phyloP scores from a whole-genome alignment of 2,329 filamentous ascomycete species.

The Fusarium sp. region DNA sequence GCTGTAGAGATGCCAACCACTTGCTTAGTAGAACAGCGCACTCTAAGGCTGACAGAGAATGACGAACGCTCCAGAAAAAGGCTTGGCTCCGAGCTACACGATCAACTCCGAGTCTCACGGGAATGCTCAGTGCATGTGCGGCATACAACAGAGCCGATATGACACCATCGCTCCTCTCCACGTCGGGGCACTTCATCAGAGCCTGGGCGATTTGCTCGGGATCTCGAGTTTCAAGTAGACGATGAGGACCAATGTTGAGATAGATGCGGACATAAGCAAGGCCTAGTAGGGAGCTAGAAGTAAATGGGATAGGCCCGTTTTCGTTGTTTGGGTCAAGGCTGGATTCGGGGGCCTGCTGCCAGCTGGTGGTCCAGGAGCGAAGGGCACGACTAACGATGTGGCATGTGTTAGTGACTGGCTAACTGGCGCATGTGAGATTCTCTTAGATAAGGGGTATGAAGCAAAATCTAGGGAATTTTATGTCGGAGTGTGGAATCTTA shows the following conservation, averaged over 20 bases:
- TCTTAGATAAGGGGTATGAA: neutral
- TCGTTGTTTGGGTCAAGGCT: slow-evolving; percentile 55
- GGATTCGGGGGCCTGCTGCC: slow-evolving; percentile 55
- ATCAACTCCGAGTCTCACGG: slow-evolving; percentile 66
- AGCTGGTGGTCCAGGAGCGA: slow-evolving; percentile 53
- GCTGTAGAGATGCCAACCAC: slow-evolving; percentile 50
- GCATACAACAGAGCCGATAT: slow-evolving; percentile 64
- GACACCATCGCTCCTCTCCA: slow-evolving; percentile 61
- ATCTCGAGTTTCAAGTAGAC: slow-evolving; percentile 58
- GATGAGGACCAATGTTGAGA: slow-evolving; percentile 57
- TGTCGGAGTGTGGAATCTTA: slow-evolving; percentile 18
- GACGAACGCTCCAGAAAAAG: slow-evolving; percentile 69
- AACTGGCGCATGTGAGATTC: neutral
- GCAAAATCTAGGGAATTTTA: neutral
- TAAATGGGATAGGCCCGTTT: slow-evolving; percentile 56
- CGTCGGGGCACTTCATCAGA: slow-evolving; percentile 51
- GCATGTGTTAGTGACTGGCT: neutral
- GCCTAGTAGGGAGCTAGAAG: slow-evolving; percentile 58
- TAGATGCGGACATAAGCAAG: slow-evolving; percentile 61
- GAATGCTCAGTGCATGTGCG: slow-evolving; percentile 66
- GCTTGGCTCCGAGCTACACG: slow-evolving; percentile 66
- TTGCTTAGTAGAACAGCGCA: slow-evolving; percentile 67
- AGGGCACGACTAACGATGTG: slow-evolving; percentile 45
- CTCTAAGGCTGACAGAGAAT: slow-evolving; percentile 66
- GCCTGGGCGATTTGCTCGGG: slow-evolving; percentile 54